phyloP scores from a whole-genome alignment of 2,329 filamentous ascomycete species.

The Diaporthe sp. region DNA sequence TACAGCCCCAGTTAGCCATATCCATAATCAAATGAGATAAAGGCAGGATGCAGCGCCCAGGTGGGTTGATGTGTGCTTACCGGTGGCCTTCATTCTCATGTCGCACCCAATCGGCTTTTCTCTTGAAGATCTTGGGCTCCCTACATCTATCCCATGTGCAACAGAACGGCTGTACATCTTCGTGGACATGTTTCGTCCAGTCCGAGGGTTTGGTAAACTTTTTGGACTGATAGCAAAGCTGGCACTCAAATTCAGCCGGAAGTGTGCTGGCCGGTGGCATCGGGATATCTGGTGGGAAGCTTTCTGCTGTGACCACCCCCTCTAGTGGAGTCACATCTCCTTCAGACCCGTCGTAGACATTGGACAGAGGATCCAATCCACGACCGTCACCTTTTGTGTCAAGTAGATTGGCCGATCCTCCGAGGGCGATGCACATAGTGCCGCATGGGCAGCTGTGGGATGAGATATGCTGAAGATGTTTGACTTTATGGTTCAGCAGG shows the following conservation, averaged over 20 bases:
- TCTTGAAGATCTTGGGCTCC: constrained; percentile 92
- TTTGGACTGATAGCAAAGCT: constrained; percentile 86
- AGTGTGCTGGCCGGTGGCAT: constrained; percentile 82
- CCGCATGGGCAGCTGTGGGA: constrained; percentile 69
- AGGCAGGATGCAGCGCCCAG: background rate
- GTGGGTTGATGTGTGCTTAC: constrained; percentile 18
- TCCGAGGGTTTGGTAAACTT: constrained; percentile 92
- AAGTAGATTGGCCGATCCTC: constrained; percentile 74
- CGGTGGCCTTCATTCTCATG: constrained; percentile 94
- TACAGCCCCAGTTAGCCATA: constrained; percentile 23
- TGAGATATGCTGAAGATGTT: constrained; percentile 74
- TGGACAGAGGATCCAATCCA: constrained; percentile 67
- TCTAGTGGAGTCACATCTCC: constrained; percentile 78
- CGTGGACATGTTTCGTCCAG: constrained; percentile 96
- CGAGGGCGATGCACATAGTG: constrained; percentile 73
- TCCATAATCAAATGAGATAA: background rate
- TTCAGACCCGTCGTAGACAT: constrained; percentile 69
- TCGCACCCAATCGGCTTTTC: constrained; percentile 95
- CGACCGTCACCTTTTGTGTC: constrained; percentile 71
- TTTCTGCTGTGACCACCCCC: constrained; percentile 76
- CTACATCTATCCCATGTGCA: constrained; percentile 88
- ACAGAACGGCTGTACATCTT: constrained; percentile 93
- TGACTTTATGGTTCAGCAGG: constrained; percentile 76
- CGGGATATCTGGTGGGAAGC: constrained; percentile 85
- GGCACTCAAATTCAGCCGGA: constrained; percentile 91